phyloP scores from a whole-genome alignment of 257 asterid species.

The Solanum raphanifolium region DNA sequence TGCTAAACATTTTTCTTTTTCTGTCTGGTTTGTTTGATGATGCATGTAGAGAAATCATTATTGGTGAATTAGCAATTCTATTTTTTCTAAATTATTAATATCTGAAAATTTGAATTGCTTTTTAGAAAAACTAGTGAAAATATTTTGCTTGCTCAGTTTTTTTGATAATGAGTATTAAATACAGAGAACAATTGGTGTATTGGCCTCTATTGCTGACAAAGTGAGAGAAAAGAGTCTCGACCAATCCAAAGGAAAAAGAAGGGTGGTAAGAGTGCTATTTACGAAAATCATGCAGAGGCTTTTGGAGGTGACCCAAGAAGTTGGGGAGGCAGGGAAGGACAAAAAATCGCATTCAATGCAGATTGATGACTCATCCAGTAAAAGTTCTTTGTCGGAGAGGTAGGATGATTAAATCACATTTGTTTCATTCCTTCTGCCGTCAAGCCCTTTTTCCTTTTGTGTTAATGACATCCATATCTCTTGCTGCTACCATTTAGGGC shows the following conservation, averaged over 20 bases:
- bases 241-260: not conserved
- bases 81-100: not conserved
- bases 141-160: not conserved
- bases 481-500: conserved; percentile 44
- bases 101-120: not conserved
- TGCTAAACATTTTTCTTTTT: not conserved
- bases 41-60: not conserved
- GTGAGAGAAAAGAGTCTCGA: conserved; percentile 3
- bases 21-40: not conserved
- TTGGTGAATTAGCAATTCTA: not conserved
- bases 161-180: not conserved
- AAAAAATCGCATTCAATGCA: conserved; percentile 47
- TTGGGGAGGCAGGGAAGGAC: conserved; percentile 27
- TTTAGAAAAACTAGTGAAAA: not conserved
- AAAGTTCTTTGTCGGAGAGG: conserved; percentile 51
- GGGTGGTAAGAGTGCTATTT: conserved; percentile 35
- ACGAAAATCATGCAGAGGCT: conserved; percentile 55
- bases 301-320: conserved; percentile 45
- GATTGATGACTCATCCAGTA: conserved; percentile 44
- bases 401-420: conserved; percentile 10
- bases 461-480: not conserved
- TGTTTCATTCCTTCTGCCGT: not conserved
- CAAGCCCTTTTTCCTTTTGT: not conserved
- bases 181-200: conserved; percentile 66
- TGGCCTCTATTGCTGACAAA: conserved; percentile 71